A percentile compares a stretch with the other conserved stretches of the same genome.
Conservation (phyloP, 345 rosid species). For the Punica granatum region DNA sequence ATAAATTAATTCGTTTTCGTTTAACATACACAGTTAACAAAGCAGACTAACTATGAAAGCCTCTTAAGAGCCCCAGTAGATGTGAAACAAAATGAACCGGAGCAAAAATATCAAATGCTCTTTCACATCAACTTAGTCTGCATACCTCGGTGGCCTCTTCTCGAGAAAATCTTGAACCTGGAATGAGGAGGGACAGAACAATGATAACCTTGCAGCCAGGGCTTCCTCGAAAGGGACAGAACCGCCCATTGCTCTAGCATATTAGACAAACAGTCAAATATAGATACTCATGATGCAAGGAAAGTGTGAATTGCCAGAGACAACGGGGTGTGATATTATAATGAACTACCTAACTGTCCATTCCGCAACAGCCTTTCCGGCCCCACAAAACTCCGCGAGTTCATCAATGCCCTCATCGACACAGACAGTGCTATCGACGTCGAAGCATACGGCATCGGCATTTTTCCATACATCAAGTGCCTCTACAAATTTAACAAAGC, state of each 20-base stretch:
- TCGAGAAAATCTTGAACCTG: slow-evolving; percentile 72
- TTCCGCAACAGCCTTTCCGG: slow-evolving; percentile 92
- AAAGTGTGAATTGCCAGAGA: background rate
- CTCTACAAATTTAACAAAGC: slow-evolving; percentile 32
- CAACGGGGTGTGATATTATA: background rate
- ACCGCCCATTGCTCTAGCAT: slow-evolving; percentile 91
- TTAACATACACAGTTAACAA: too few relatives aligned
- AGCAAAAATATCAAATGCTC: background rate
- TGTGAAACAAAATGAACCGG: background rate
- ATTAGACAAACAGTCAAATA: slow-evolving; percentile 11
- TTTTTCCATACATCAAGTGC: slow-evolving; percentile 67
- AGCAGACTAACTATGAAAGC: background rate
- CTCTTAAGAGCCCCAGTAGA: background rate
- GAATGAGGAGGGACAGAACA: slow-evolving; percentile 74
- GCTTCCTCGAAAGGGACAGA: slow-evolving; percentile 96
- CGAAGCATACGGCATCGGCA: slow-evolving; percentile 84
- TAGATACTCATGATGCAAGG: background rate
- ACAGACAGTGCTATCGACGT: slow-evolving; percentile 98
- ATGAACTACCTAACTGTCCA: slow-evolving; percentile 81
- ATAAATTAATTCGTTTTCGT: too few relatives aligned
- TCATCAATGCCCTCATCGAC: slow-evolving; percentile 95
- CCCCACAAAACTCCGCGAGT: slow-evolving; percentile 97
- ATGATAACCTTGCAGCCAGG: slow-evolving; percentile 76
- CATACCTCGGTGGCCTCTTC: slow-evolving; percentile 73
- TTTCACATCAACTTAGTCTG: slow-evolving; percentile 4